Conservation (phyloP, 179 eudicot genomes). For the Heliamphora pulchella region DNA sequence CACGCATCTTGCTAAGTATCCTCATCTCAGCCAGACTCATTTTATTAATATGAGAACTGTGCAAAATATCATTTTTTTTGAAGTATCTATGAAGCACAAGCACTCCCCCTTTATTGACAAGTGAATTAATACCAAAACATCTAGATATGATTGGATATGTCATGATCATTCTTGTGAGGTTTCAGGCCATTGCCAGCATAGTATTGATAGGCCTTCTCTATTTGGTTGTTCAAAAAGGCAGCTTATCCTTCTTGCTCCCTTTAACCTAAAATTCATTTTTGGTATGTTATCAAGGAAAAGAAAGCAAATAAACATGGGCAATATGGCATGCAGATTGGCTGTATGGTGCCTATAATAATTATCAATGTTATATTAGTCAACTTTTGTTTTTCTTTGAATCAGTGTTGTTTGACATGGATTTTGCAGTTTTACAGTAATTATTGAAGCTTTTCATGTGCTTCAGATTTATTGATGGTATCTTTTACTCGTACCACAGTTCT, state of each 20-base stretch:
- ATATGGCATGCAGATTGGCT: not conserved
- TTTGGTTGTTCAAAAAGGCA: not conserved
- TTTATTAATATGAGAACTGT: no score
- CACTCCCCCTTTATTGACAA: no score
- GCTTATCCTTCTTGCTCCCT: not conserved
- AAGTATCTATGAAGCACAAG: no score
- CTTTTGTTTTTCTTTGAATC: not conserved
- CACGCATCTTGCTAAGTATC: no score
- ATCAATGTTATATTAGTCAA: not conserved
- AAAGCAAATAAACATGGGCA: not conserved
- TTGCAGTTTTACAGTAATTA: not conserved
- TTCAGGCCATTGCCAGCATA: not conserved
- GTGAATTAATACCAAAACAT: no score
- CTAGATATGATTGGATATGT: no score
- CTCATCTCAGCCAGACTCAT: no score
- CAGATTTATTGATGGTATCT: conserved; percentile 10
- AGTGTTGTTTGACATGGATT: not conserved
- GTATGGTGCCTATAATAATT: not conserved
- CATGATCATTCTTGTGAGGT: not conserved
- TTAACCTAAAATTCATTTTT: not conserved
- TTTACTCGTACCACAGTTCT: conserved; percentile 50
- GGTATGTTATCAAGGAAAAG: not conserved
- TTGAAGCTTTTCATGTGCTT: conserved; percentile 11
- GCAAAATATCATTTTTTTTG: no score
- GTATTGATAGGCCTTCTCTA: not conserved